A percentile compares a stretch with the other conserved stretches of the same genome.
Evolutionary conservation across 1,284 basidiomycete species (phyloP).

Genomic region (Cryptococcus sp.): DNA sequence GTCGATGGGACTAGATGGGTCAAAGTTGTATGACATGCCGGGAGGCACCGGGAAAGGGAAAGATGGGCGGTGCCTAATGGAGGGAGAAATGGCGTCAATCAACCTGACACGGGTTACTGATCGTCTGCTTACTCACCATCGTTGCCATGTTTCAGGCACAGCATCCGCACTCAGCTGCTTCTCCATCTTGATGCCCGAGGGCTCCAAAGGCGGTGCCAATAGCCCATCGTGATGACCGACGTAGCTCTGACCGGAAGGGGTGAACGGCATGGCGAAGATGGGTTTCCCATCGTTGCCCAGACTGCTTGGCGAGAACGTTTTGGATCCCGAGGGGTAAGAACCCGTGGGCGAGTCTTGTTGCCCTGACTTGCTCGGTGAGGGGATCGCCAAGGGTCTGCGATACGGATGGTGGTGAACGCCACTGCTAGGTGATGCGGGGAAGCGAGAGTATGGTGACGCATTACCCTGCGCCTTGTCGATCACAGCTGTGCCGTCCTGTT

Average conservation of each 20-base stretch:
- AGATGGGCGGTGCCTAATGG: constrained; percentile 42
- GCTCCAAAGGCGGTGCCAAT: constrained; percentile 24
- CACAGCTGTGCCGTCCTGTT: constrained; percentile 32
- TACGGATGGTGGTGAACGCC: constrained; percentile 36
- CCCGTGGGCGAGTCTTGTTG: constrained; percentile 26
- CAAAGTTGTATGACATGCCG: constrained; percentile 29
- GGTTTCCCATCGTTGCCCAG: constrained; percentile 38
- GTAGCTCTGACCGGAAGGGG: constrained; percentile 12
- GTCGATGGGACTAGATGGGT: constrained; percentile 20
- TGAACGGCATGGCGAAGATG: constrained; percentile 42
- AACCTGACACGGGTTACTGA: background rate
- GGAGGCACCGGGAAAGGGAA: constrained; percentile 45
- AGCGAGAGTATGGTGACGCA: constrained; percentile 34
- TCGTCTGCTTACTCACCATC: constrained; percentile 37
- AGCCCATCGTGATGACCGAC: constrained; percentile 19
- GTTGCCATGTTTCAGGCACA: constrained; percentile 30
- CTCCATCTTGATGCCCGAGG: constrained; percentile 31
- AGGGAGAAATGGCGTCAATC: background rate
- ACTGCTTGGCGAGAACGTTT: constrained; percentile 10
- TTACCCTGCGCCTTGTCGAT: constrained; percentile 16
- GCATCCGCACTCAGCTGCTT: constrained; percentile 22
- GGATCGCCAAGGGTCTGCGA: constrained; percentile 22
- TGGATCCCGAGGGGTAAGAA: constrained; percentile 2
- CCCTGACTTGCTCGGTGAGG: constrained; percentile 9
- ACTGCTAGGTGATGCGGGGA: constrained; percentile 26